Base-by-base conservation (phyloP, 331 rosid genomes). In the Acacia pycnantha region DNA sequence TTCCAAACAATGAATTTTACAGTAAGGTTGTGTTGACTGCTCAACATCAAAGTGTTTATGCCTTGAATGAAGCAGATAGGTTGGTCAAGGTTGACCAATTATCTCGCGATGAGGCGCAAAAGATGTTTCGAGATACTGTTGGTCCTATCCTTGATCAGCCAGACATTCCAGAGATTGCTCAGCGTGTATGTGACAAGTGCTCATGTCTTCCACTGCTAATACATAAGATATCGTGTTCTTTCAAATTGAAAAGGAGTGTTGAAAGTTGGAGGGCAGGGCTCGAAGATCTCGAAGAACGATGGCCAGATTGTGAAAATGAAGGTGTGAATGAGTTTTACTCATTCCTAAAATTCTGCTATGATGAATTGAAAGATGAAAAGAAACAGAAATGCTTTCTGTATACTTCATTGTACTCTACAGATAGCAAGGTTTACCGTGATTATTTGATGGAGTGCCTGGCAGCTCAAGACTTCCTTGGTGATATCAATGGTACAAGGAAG, bases 21-120 rank as follows among this genome's bases (percentile, higher is more conserved):
- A 74, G 85, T 22, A 83, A 83, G 76, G 83, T 83, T 65, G 83
- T 86, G n/a, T n/a, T 86, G 24, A 51, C 83, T 14, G 61, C 87
- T 61, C 80, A 74, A 61, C 26, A 37, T 8, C 47, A 21, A 14
- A 47, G 5, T 0, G 71, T 43, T 81, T 84, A 64, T 14, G 81
- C 35, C 74, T 8, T 22, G 70, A 75, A 41, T n/a, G 40, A 27
- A 70, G 82, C 51, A n/a, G 64, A 84, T 2, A 65, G 56, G 44
- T 19, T 59, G 26, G 24, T 86, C 80, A 19, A 35, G 2, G 53
- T 84, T 16, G 18, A 24, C 26, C n/a, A 1, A 13, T 61, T 86
- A 72, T 77, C 84, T 61, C 21, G 2, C 2, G 2, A 29, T 29
- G 75, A 70, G 56, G 75, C 75, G 2, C 22, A 40, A 56, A 44